Conservation (phyloP, 2,329 filamentous ascomycete species). For the Diaporthe amygdali region DNA sequence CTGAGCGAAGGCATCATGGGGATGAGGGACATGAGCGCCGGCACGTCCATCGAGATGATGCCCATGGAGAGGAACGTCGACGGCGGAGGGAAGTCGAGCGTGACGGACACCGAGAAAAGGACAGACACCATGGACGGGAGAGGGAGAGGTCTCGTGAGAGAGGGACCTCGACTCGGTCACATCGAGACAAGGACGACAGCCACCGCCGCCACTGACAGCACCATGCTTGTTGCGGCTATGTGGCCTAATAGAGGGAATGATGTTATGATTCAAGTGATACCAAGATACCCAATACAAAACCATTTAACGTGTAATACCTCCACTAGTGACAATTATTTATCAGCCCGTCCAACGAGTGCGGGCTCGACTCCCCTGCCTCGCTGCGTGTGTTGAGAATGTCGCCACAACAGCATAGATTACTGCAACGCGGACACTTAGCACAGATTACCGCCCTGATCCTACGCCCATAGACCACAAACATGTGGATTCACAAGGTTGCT, state of each 20-base stretch:
- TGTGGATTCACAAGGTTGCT: slow-evolving; percentile 18
- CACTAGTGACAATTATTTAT: background rate
- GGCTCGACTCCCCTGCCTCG: background rate
- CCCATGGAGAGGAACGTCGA: background rate
- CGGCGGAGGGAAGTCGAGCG: background rate
- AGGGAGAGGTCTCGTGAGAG: background rate
- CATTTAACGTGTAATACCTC: background rate
- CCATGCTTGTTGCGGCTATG: background rate
- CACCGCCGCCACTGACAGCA: background rate
- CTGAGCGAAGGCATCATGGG: slow-evolving; percentile 2
- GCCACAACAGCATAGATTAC: background rate
- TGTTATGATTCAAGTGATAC: background rate
- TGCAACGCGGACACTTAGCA: too few species aligned
- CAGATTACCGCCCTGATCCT: background rate
- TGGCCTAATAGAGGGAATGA: background rate
- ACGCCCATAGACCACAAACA: background rate
- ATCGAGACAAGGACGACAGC: background rate
- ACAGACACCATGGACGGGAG: background rate
- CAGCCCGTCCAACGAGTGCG: too few species aligned
- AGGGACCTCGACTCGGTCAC: background rate
- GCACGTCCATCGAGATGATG: slow-evolving; percentile 11
- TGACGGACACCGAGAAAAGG: background rate
- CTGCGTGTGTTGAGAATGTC: background rate
- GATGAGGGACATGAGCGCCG: slow-evolving; percentile 11
- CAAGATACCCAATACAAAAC: slow-evolving; percentile 15